These are phyloP conservation scores for Suhomyces vadensis DNA, from an alignment of 805 yeast species.

Conservation along the genomic window DNA sequence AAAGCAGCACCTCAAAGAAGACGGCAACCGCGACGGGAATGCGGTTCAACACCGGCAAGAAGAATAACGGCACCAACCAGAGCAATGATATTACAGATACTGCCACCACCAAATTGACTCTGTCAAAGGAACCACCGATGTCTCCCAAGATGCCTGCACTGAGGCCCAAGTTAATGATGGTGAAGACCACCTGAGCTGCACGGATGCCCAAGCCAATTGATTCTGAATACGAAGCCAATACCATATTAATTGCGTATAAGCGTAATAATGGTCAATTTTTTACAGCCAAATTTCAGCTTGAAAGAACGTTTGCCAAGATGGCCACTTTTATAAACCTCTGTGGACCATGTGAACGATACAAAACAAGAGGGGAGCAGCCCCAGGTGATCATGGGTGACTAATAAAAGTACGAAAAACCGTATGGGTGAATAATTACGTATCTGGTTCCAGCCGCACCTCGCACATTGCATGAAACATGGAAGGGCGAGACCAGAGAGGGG, in stretches of 20 bases:
- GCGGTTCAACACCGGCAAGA: constrained; percentile 11
- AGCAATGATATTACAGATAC: constrained; percentile 11
- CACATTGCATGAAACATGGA: neutral
- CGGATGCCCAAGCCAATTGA: constrained; percentile 5
- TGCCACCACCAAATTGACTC: constrained; percentile 15
- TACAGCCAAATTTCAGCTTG: neutral
- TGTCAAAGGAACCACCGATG: neutral
- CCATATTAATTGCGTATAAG: too few species aligned
- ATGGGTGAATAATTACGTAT: neutral
- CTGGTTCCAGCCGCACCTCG: neutral
- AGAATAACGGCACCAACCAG: constrained; percentile 5
- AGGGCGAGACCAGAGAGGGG: neutral
- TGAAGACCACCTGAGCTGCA: constrained; percentile 16
- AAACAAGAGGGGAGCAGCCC: too few species aligned
- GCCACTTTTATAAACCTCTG: neutral
- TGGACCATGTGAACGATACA: too few species aligned
- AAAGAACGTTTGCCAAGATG: neutral
- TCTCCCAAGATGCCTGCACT: constrained; percentile 14
- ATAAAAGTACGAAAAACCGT: too few species aligned
- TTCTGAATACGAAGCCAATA: too few species aligned
- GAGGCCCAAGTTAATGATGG: constrained; percentile 18
- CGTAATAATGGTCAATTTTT: too few species aligned
- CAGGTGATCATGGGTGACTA: too few species aligned
- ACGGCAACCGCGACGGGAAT: constrained; percentile 15
- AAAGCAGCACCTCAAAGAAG: constrained; percentile 17